Base-by-base conservation (phyloP, 306 rosid species). In the Aeschynomene evenia region DNA sequence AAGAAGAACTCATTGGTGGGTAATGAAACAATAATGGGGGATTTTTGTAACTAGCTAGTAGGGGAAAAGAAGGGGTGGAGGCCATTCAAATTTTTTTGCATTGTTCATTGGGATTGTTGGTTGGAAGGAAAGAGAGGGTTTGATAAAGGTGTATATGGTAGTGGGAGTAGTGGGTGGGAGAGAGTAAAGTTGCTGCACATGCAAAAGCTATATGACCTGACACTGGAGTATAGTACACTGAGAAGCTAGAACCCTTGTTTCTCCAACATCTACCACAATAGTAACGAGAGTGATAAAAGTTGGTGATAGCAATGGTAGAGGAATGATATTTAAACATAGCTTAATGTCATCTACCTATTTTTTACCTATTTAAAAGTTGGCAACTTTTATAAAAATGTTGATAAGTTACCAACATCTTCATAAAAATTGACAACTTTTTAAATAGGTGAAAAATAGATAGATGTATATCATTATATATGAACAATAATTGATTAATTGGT, bases 141-240 rank as follows among this genome's bases (percentile, higher is more conserved):
- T 49, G 3, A 0, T 7, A 39, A 72, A 65, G 20, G 81, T 15
- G 70, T 37, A 55, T n/a, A n/a, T n/a, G n/a, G 60, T 15, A 52
- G 77, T 26, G 70, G n/a, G 55, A 55, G 60, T 15, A 52, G 77
- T 26, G 70, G n/a, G 55, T 9, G 77, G 29, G 68, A 7, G 67
- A 68, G 71, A 45, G 78, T 57, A 61, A 57, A 51, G 62, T 12
- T 28, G 58, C 29, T 28, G 58, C 29, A 52, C 75, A 73, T 63
- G 19, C 37, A 77, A 84, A 83, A 77, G 89, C 59, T 68, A 73
- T 68, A 73, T 58, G 83, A 82, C 83, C 87, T 77, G 85, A 83
- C 86, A 78, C 22, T 81, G 83, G 86, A 73, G 8, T 21, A 37
- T 56, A 77, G 49, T 14, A 42, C 49, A 63, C 68, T 28, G 39